Evolutionary conservation across 768 basidiomycete genomes (phyloP), one percentile per base, ranked within the genome.

Genomic region (Boletus sp.): DNA sequence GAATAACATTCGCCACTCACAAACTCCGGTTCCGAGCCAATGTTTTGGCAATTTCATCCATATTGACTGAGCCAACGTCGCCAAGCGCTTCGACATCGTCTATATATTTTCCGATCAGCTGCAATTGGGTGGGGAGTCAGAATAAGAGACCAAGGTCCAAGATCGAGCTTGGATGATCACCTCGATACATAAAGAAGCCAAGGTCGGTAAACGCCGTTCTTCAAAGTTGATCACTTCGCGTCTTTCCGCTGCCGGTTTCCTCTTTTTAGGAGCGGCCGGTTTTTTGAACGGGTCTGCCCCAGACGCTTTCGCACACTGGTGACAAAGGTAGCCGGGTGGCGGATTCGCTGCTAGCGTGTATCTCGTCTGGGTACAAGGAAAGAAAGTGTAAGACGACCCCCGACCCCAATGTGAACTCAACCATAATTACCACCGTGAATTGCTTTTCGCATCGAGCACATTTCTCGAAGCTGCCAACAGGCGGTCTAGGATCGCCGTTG

Each of bases 211-310:
- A 4, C 81, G 77, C 48, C 74, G 81, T 59, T 87, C 83, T 66
- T 93, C 89, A 57, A 87, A 87, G 46, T 79, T 76, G 4, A 82
- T 75, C 2, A 94, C 73, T 27, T 77, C 84, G 17, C 88, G 83
- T 65, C 81, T 88, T 32, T 93, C 89, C 1, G 77, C 75, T 1
- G 82, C 78, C 1, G 77, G 70, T 59, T 82, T 87, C 48, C 84
- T 83, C 68, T 85, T 90, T 52, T 77, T 77, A 0, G 82, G 80
- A 29, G 72, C 72, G 7, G 78, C 72, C 17, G 85, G 77, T 60
- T 91, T 93, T 69, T 94, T 96, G 75, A 95, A 95, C 0, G 92
- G 92, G 62, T 94, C 90, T 1, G 75, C 74, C 7, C 90, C 93
- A 3, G 83, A 80, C 0, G 83, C 78, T 64, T 90, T 91, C 2